Evolutionary conservation across 2,329 filamentous ascomycete genomes (phyloP).

Genomic region (Fusarium tuaranense): DNA sequence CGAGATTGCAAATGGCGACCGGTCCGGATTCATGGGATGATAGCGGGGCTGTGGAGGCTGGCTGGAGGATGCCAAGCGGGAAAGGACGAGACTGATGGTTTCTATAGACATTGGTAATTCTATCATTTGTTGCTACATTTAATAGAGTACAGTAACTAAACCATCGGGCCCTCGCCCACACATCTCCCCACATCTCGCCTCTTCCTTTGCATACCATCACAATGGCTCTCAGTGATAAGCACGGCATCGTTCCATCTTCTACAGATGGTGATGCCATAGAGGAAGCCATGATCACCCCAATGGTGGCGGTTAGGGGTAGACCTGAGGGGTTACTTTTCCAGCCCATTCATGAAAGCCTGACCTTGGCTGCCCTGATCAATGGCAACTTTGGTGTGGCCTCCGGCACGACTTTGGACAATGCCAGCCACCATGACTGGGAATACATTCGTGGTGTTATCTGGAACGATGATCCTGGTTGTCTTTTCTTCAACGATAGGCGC

Average conservation of each 20-base stretch:
- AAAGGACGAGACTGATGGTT: background rate
- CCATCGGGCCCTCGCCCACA: too few species aligned
- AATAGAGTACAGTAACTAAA: too few species aligned
- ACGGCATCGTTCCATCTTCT: background rate
- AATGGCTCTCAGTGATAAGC: background rate
- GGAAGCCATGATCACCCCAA: background rate
- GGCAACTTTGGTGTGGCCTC: background rate
- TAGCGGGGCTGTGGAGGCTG: background rate
- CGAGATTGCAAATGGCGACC: background rate
- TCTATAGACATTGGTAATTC: too few species aligned
- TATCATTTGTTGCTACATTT: too few species aligned
- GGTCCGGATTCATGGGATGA: background rate
- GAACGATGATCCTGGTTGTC: background rate
- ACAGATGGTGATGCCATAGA: background rate
- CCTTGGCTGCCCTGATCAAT: background rate
- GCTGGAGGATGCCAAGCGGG: background rate
- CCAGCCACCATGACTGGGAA: background rate
- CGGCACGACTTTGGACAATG: background rate
- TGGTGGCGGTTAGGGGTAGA: background rate
- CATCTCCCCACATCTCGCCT: background rate
- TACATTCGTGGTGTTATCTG: background rate
- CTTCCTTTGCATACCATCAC: background rate
- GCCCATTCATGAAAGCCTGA: background rate
- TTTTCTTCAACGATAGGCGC: background rate
- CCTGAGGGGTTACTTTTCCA: background rate